Percentiles rank a stretch among this genome's conserved stretches.
These are phyloP conservation scores for Cicer pinnatifidum DNA, from an alignment of 306 rosid species.

Conservation along the genomic window DNA sequence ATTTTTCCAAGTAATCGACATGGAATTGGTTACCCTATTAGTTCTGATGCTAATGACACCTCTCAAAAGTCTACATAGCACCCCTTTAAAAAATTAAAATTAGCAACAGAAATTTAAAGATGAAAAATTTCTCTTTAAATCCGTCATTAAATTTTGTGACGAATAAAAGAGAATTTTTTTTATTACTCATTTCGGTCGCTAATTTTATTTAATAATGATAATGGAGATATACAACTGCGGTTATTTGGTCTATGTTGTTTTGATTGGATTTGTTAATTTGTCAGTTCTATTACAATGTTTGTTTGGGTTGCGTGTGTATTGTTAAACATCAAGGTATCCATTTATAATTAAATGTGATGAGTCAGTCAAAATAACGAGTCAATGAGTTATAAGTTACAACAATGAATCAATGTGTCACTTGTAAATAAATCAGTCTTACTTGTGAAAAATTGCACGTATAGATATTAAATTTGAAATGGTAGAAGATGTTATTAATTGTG, in stretches of 20 bases:
- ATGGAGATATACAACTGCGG: too few relatives aligned
- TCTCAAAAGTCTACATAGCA: slow-evolving; percentile 32
- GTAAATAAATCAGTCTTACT: background rate
- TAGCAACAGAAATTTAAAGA: too few relatives aligned
- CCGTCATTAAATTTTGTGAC: too few relatives aligned
- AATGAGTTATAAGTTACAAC: slow-evolving; percentile 1
- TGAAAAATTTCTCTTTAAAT: too few relatives aligned
- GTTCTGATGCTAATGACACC: slow-evolving; percentile 38
- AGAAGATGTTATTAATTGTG: background rate
- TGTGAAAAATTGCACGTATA: background rate
- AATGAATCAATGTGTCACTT: background rate
- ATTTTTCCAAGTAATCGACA: slow-evolving; percentile 71
- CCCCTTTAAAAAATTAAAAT: too few relatives aligned
- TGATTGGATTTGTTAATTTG: slow-evolving; percentile 11
- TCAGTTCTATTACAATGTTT: background rate
- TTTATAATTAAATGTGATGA: background rate
- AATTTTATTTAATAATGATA: too few relatives aligned
- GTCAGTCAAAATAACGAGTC: background rate
- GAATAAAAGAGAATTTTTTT: too few relatives aligned
- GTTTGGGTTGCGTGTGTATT: slow-evolving; percentile 5
- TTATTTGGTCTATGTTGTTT: background rate
- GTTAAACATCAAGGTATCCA: background rate
- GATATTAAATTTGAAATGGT: background rate
- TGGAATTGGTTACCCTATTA: slow-evolving; percentile 75
- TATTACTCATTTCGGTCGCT: too few relatives aligned